Conservation (phyloP, 208 protist species). For the Leishmania martiniquensis region DNA sequence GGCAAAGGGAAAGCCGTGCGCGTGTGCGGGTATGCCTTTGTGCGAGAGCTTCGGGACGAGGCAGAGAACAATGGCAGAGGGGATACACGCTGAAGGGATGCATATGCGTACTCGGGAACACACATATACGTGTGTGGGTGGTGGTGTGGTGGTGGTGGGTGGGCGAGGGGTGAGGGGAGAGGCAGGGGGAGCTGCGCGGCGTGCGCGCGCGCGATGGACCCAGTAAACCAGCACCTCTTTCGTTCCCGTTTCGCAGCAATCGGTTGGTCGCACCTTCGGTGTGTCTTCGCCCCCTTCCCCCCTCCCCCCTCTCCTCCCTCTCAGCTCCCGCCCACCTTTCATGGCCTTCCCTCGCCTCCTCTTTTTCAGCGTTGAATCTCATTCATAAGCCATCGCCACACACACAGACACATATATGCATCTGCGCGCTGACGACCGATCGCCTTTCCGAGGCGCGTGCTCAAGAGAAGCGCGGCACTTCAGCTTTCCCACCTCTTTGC, state of each 20-base stretch:
- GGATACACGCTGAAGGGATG: no score
- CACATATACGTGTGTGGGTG: no score
- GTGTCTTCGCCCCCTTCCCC: neutral
- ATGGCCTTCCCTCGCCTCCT: neutral
- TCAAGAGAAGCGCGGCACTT: no score
- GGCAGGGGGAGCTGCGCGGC: neutral
- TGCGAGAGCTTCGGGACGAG: no score
- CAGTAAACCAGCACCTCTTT: no score
- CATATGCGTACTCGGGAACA: neutral
- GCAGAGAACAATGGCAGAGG: no score
- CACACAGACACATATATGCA: no score
- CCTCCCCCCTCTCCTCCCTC: neutral
- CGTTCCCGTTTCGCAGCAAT: neutral
- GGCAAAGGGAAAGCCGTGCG: neutral
- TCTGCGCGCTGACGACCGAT: no score
- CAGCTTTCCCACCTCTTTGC: neutral
- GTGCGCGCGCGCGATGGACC: neutral
- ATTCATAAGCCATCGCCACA: neutral
- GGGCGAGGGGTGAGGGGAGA: neutral
- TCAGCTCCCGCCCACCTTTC: neutral
- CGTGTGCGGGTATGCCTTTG: neutral
- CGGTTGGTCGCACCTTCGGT: neutral
- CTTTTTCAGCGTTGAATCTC: neutral
- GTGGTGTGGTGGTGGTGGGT: neutral
- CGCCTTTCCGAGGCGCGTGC: no score